phyloP scores from a whole-genome alignment of 306 rosid genomes.

The Vigna unguiculata region DNA sequence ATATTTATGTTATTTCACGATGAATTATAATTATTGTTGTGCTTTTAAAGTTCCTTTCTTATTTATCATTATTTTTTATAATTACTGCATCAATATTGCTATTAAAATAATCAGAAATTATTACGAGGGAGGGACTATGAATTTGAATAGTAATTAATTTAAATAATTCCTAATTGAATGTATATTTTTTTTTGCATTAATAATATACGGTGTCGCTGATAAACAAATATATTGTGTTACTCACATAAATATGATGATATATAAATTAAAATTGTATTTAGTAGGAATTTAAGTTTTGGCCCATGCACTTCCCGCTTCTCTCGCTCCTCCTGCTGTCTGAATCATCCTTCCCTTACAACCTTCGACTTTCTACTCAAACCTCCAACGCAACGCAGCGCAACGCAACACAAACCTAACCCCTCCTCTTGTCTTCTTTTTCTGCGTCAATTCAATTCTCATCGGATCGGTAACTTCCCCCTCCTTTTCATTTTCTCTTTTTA shows the following conservation, averaged over 20 bases:
- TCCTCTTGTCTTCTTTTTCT: not conserved
- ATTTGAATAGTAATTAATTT: too few relatives aligned
- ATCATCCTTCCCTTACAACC: conserved; percentile 17
- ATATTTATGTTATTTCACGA: too few relatives aligned
- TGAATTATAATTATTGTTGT: too few relatives aligned
- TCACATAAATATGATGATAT: too few relatives aligned
- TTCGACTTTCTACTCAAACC: conserved; percentile 46
- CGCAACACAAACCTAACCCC: conserved; percentile 20
- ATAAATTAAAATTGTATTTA: not conserved
- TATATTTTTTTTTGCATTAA: too few relatives aligned
- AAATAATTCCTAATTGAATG: too few relatives aligned
- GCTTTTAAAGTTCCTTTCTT: too few relatives aligned
- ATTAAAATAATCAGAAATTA: not conserved
- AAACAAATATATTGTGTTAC: too few relatives aligned
- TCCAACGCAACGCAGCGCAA: not conserved
- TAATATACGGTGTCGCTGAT: too few relatives aligned
- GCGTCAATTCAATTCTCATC: not conserved
- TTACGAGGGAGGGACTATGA: not conserved
- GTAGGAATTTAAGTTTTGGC: conserved; percentile 1
- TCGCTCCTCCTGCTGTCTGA: not conserved
- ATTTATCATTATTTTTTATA: too few relatives aligned
- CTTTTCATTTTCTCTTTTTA: not conserved
- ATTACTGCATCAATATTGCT: too few relatives aligned
- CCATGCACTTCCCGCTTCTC: conserved; percentile 31
- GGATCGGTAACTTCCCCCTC: conserved; percentile 36